Evolutionary conservation across 2,329 filamentous ascomycete species (phyloP).

Genomic region (Ascosphaera pollenicola): DNA sequence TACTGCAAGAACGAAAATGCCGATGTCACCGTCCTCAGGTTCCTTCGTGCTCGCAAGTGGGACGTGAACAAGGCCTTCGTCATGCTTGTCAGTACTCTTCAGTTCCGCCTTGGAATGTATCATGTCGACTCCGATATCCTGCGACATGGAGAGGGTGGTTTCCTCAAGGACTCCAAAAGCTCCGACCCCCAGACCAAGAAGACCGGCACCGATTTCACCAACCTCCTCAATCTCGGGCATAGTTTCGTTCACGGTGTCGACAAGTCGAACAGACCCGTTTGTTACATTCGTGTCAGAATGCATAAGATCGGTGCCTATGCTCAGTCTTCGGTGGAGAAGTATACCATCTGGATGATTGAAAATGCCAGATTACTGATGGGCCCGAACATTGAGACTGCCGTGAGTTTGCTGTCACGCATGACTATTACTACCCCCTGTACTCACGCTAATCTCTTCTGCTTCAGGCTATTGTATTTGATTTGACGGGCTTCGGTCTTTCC

Average conservation of each 20-base stretch:
- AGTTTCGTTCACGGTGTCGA: conserved; percentile 79
- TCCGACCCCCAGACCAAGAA: conserved; percentile 41
- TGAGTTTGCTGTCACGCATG: conserved; percentile 30
- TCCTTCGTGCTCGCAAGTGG: conserved; percentile 83
- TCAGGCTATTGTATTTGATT: conserved; percentile 82
- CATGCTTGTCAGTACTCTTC: conserved; percentile 87
- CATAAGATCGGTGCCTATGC: conserved; percentile 67
- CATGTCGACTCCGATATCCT: conserved; percentile 81
- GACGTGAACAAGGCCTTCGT: conserved; percentile 79
- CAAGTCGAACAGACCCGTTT: conserved; percentile 66
- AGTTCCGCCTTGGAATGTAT: conserved; percentile 68
- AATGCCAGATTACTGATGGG: conserved; percentile 66
- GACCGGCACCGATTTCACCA: conserved; percentile 53
- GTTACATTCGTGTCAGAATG: conserved; percentile 59
- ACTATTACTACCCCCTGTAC: too few species aligned
- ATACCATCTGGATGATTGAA: conserved; percentile 87
- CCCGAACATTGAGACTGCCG: conserved; percentile 72
- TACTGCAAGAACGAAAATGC: conserved; percentile 95
- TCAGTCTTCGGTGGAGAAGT: conserved; percentile 62
- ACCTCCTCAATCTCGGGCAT: conserved; percentile 74
- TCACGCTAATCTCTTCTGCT: too few species aligned
- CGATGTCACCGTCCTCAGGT: conserved; percentile 61
- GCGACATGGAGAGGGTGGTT: conserved; percentile 46
- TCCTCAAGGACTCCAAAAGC: conserved; percentile 37
- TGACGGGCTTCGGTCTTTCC: conserved; percentile 78